Evolutionary conservation across 2,329 filamentous ascomycete species (phyloP).

Genomic region (Pseudocercospora pini-densiflorae): DNA sequence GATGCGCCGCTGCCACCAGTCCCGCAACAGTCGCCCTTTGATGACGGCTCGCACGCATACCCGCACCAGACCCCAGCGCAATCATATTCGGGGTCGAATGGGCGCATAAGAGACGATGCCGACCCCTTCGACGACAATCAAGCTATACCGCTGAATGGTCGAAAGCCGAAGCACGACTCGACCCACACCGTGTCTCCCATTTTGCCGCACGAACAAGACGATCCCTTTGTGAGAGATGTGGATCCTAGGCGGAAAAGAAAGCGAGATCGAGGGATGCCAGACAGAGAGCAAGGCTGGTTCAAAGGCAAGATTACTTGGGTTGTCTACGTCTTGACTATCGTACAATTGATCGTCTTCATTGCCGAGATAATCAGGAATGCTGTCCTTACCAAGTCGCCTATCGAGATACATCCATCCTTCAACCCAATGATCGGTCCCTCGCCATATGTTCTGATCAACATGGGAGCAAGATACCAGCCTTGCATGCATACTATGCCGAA

Average conservation of each 20-base stretch:
- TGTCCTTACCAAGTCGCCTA: conserved; percentile 76
- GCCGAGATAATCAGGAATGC: conserved; percentile 83
- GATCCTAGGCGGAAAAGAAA: conserved; percentile 34
- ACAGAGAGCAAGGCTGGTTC: conserved; percentile 56
- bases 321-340: conserved; percentile 75
- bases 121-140: conserved; percentile 56
- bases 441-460: conserved; percentile 87
- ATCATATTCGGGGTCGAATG: conserved; percentile 63
- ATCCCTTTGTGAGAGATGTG: conserved; percentile 44
- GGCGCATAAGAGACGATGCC: conserved; percentile 50
- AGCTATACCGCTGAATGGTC: conserved; percentile 52
- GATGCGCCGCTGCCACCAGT: conserved; percentile 44
- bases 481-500: conserved; percentile 87
- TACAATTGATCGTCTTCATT: conserved; percentile 86
- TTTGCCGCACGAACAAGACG: conserved; percentile 45
- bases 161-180: conserved; percentile 45
- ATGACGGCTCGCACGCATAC: conserved; percentile 39
- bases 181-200: conserved; percentile 43
- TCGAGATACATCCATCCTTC: conserved; percentile 80
- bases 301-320: conserved; percentile 72
- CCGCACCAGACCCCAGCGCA: conserved; percentile 30
- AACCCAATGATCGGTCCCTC: conserved; percentile 98
- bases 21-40: conserved; percentile 35
- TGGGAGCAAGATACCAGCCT: conserved; percentile 89
- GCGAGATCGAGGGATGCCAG: conserved; percentile 5